A percentile compares a stretch with the other conserved stretches of the same genome.
Evolutionary conservation across 768 basidiomycete genomes (phyloP).

Genomic region (Suillus occidentalis): DNA sequence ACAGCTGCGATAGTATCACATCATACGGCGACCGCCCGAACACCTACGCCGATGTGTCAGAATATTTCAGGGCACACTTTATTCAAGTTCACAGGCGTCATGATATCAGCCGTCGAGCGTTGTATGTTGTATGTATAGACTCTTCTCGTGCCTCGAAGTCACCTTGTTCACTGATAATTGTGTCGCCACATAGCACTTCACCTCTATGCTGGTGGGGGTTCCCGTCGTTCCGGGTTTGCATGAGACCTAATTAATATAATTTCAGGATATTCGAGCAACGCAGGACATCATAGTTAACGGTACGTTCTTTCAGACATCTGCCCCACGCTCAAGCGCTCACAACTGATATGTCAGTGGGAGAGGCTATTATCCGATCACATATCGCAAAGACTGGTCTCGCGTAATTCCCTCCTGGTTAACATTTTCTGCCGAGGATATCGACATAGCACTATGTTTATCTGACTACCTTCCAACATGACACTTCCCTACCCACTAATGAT

Average conservation of each 20-base stretch:
- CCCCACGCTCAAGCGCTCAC: slow-evolving; percentile 7
- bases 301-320: slow-evolving; percentile 27
- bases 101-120: slow-evolving; percentile 54
- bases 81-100: slow-evolving; percentile 70
- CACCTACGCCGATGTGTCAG: slow-evolving; percentile 65
- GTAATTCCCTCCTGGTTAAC: slow-evolving; percentile 9
- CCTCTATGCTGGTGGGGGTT: slow-evolving; percentile 60
- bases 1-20: slow-evolving; percentile 53
- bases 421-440: neutral
- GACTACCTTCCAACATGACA: slow-evolving; percentile 6
- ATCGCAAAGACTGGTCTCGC: slow-evolving; percentile 52
- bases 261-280: slow-evolving; percentile 64
- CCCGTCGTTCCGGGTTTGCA: slow-evolving; percentile 6
- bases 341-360: slow-evolving; percentile 46
- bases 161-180: slow-evolving; percentile 5
- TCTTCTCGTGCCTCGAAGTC: neutral
- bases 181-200: slow-evolving; percentile 53
- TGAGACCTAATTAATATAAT: slow-evolving; percentile 4
- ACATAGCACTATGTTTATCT: slow-evolving; percentile 5
- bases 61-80: slow-evolving; percentile 87
- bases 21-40: slow-evolving; percentile 76
- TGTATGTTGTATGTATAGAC: slow-evolving; percentile 58
- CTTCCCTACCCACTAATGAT: slow-evolving; percentile 1
- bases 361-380: slow-evolving; percentile 67
- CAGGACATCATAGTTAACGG: slow-evolving; percentile 65